These are phyloP conservation scores for Entrophospora sp. DNA, from an alignment of 192 early-diverging fungal genomes.

Conservation along the genomic window DNA sequence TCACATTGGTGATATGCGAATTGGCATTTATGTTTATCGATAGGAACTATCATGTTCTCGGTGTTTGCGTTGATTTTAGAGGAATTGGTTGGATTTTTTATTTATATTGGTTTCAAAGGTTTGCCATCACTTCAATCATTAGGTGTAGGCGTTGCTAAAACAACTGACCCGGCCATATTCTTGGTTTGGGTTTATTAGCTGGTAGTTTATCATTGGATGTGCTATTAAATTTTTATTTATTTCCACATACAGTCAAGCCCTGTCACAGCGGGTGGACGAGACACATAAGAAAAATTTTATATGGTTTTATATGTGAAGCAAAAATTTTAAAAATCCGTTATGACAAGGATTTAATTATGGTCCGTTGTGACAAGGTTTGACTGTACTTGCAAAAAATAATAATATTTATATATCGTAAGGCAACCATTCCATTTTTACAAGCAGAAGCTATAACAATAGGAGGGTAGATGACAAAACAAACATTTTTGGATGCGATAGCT, in stretches of 20 bases:
- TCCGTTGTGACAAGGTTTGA: no score
- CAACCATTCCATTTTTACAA: constrained; percentile 43
- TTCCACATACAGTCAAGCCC: background rate
- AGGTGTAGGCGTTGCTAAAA: constrained; percentile 28
- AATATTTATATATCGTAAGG: constrained; percentile 6
- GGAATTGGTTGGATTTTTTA: constrained; percentile 26
- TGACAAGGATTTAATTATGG: no score
- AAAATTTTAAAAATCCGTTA: no score
- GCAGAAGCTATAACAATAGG: constrained; percentile 46
- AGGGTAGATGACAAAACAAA: constrained; percentile 37
- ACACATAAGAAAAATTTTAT: no score
- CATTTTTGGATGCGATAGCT: constrained; percentile 43
- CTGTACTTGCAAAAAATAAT: no score
- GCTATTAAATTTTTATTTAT: constrained; percentile 18
- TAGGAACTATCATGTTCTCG: no score
- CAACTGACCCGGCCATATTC: constrained; percentile 30
- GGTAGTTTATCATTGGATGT: constrained; percentile 39
- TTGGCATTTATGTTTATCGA: constrained; percentile 14
- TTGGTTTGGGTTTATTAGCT: constrained; percentile 33
- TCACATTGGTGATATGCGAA: constrained; percentile 41
- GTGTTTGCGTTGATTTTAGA: no score
- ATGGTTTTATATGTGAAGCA: no score
- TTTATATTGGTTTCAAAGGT: constrained; percentile 36
- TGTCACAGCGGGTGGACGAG: background rate
- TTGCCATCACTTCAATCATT: constrained; percentile 28